Evolutionary conservation across 2,329 filamentous ascomycete species (phyloP), one percentile per base, ranked within the genome.

Genomic region (Lojkania enalia): DNA sequence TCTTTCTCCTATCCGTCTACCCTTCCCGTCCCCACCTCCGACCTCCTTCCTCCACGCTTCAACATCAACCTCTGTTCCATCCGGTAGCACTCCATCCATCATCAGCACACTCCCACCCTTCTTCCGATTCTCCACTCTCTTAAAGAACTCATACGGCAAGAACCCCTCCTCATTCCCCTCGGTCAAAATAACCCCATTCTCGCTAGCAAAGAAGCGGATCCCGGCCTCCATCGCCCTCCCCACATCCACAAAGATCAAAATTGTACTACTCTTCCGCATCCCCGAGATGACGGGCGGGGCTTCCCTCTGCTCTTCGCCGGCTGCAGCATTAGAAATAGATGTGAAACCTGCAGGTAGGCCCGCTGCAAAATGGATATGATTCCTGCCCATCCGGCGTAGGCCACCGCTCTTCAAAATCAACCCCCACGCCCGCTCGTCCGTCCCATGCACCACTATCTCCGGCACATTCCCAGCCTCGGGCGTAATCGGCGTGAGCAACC

Each of bases 361-460:
- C 4, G 83, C 82, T 2, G 88, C 88, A 65, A 94, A 96, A 71
- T 99, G 94, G 20, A 97, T 86, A 63, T 97, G 92, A 52, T 87
- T 95, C 42, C 94, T 74, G 0, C 76, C 77, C 94, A 97, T 97
- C 46, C 79, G 80, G 57, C 82, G 84, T 46, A 99, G 72, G 0
- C 92, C 91, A 3, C 91, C 91, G 0, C 80, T 77, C n/a, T 77
- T 76, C 9, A 90, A 69, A 49, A 99, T 97, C 9, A 77, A 62
- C 0, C 79, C 74, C 86, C 90, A 96, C 15, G 87, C 86, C 12
- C 81, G 80, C 58, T 91, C 88, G 64, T 90, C 95, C 0, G 92
- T 96, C 27, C 94, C 92, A 71, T 97, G 91, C 2, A 97, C 82
- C 2, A 90, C 88, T 0, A 78, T 75, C 0, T 75, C 63, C 0